Conservation (phyloP, 805 yeast genomes). For the Kluyveromyces starmeri region DNA sequence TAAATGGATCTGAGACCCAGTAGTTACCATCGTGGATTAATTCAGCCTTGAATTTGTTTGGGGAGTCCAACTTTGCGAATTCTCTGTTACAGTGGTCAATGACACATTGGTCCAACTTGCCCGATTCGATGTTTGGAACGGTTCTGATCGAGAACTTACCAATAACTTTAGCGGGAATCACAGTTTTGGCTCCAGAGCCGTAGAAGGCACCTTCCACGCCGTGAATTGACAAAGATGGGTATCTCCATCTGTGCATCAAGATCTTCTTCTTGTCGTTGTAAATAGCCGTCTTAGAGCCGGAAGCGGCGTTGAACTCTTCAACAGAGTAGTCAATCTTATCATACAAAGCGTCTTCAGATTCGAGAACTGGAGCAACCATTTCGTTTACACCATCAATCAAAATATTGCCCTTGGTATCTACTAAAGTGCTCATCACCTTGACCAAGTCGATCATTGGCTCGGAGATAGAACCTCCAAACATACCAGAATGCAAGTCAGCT, state of each 20-base stretch:
- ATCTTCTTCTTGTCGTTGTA: constrained; percentile 73
- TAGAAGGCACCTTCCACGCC: constrained; percentile 98
- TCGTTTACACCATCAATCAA: constrained; percentile 81
- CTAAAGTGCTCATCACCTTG: constrained; percentile 67
- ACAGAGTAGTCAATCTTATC: constrained; percentile 80
- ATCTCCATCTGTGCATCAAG: constrained; percentile 98
- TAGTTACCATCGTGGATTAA: constrained; percentile 91
- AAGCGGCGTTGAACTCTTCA: constrained; percentile 76
- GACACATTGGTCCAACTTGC: constrained; percentile 70
- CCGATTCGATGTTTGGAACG: constrained; percentile 85
- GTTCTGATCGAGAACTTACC: constrained; percentile 98
- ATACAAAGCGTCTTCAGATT: constrained; percentile 67
- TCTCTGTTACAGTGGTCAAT: constrained; percentile 56
- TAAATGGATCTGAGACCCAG: constrained; percentile 93
- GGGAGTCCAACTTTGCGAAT: constrained; percentile 63
- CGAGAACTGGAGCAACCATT: constrained; percentile 91
- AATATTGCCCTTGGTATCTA: constrained; percentile 74
- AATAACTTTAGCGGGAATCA: constrained; percentile 85
- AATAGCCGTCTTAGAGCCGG: constrained; percentile 80
- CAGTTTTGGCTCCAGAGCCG: constrained; percentile 95
- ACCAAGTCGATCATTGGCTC: constrained; percentile 96
- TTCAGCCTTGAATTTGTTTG: constrained; percentile 63
- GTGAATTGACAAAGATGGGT: constrained; percentile 89
- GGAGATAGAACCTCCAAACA: constrained; percentile 93
- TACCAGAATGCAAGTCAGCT: constrained; percentile 95